Percentiles rank a stretch among this genome's conserved stretches.
Conservation (phyloP, 768 basidiomycete genomes). For the Lactarius hengduanensis region DNA sequence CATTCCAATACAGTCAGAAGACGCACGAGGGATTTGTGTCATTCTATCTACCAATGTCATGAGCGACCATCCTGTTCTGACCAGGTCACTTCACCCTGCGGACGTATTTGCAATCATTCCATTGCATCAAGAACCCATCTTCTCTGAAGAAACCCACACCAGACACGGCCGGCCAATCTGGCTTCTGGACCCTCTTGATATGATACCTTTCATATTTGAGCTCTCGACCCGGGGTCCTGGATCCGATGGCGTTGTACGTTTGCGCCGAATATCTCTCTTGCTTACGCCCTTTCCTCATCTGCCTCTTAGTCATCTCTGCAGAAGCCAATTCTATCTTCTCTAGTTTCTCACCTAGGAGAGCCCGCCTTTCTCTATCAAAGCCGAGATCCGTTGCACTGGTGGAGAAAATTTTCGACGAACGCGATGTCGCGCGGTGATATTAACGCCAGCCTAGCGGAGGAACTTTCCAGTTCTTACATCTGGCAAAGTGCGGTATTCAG, state of each 20-base stretch:
- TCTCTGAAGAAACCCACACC: conserved; percentile 36
- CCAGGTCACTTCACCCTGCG: conserved; percentile 37
- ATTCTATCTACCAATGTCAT: conserved; percentile 41
- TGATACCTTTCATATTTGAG: conserved; percentile 47
- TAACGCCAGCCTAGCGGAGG: conserved; percentile 40
- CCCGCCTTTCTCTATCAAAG: conserved; percentile 33
- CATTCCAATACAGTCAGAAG: conserved; percentile 34
- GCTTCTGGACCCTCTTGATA: conserved; percentile 58
- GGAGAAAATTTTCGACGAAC: conserved; percentile 45
- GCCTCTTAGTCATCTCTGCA: conserved; percentile 31
- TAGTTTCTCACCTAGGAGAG: conserved; percentile 39
- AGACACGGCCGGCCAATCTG: conserved; percentile 45
- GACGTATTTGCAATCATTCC: conserved; percentile 52
- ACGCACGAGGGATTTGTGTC: conserved; percentile 39
- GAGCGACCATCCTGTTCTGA: conserved; percentile 37
- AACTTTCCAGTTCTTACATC: conserved; percentile 44
- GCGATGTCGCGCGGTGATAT: conserved; percentile 37
- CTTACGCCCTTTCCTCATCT: neutral
- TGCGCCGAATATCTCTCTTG: neutral
- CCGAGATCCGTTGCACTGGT: conserved; percentile 40
- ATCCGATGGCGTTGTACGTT: conserved; percentile 10
- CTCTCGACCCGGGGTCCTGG: conserved; percentile 27
- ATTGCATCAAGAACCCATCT: conserved; percentile 46
- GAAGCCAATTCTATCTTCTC: conserved; percentile 36
- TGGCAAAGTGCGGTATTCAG: conserved; percentile 43